These are phyloP conservation scores for Mycena vulgaris DNA, from an alignment of 768 basidiomycete species.

Conservation along the genomic window DNA sequence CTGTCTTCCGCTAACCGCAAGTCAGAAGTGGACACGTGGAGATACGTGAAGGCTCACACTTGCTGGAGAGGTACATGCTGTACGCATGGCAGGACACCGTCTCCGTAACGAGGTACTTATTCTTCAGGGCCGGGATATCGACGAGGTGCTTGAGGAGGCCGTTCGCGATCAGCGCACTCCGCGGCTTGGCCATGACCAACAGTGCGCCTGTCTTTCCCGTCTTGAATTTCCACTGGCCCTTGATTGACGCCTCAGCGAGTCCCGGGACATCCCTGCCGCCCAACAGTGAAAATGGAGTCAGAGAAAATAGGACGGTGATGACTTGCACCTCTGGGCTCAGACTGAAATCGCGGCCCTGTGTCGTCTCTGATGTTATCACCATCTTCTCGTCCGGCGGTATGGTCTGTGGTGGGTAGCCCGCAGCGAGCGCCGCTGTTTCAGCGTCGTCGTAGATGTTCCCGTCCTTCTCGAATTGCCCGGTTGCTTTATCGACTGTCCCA, in stretches of 20 bases:
- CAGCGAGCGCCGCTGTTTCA: constrained; percentile 38
- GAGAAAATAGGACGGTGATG: neutral
- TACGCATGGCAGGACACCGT: constrained; percentile 49
- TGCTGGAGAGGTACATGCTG: constrained; percentile 46
- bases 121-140: constrained; percentile 40
- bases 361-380: constrained; percentile 45
- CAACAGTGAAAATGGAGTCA: neutral
- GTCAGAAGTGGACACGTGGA: neutral
- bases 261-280: constrained; percentile 33
- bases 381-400: constrained; percentile 40
- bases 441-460: constrained; percentile 51
- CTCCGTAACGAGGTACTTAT: constrained; percentile 53
- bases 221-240: constrained; percentile 53
- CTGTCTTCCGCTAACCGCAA: constrained; percentile 12
- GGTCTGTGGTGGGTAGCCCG: constrained; percentile 35
- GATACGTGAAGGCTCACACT: constrained; percentile 13
- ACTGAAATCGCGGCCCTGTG: constrained; percentile 22
- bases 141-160: constrained; percentile 45
- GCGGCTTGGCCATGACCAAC: constrained; percentile 51
- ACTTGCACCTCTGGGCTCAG: constrained; percentile 41
- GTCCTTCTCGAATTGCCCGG: constrained; percentile 47
- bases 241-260: constrained; percentile 49
- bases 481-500: constrained; percentile 46
- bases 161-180: constrained; percentile 33
- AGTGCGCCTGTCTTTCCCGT: constrained; percentile 49